Evolutionary conservation across 2,329 filamentous ascomycete genomes (phyloP).

Genomic region (Nigrospora sphaerica): DNA sequence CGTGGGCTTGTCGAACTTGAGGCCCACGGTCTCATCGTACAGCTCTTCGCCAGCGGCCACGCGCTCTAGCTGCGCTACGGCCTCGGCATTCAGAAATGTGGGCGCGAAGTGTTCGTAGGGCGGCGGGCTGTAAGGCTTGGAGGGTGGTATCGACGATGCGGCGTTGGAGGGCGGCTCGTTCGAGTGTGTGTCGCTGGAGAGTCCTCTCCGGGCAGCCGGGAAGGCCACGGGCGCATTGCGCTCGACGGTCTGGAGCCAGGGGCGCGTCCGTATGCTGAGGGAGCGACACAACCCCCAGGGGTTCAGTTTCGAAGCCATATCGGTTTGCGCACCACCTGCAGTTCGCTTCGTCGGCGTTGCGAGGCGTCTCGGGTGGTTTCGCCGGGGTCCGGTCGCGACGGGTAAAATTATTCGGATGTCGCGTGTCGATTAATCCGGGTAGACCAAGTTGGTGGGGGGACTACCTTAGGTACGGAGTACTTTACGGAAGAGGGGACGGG

Average conservation of each 20-base stretch:
- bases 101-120: constrained; percentile 16
- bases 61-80: constrained; percentile 18
- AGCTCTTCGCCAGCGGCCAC: constrained; percentile 17
- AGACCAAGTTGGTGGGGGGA: too few species aligned
- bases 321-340: constrained; percentile 1
- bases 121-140: constrained; percentile 5
- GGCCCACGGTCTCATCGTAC: constrained; percentile 39
- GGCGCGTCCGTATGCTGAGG: constrained; percentile 20
- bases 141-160: constrained; percentile 4
- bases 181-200: constrained; percentile 11
- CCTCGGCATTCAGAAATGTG: constrained; percentile 20
- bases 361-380: too few species aligned
- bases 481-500: too few species aligned
- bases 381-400: too few species aligned
- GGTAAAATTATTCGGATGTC: too few species aligned
- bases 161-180: constrained; percentile 6
- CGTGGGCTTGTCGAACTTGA: constrained; percentile 67
- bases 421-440: too few species aligned
- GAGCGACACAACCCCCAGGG: constrained; percentile 19
- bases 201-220: constrained; percentile 12
- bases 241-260: constrained; percentile 3
- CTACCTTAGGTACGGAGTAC: too few species aligned
- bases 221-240: constrained; percentile 4
- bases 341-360: neutral
- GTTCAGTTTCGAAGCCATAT: constrained; percentile 22